phyloP scores from a whole-genome alignment of 2,329 filamentous ascomycete genomes.

The Rhinocladiella similis region DNA sequence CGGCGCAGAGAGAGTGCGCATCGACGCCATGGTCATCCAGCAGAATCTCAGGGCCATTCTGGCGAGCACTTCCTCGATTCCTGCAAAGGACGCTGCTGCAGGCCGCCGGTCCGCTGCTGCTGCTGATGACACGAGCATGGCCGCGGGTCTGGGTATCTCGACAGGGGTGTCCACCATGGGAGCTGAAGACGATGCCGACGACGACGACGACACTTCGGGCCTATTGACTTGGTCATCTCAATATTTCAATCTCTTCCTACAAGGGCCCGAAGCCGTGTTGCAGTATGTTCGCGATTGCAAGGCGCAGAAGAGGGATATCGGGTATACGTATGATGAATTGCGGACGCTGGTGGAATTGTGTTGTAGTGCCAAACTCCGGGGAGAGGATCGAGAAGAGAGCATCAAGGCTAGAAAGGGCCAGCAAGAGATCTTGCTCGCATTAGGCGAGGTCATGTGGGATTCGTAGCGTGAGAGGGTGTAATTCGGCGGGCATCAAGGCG shows the following conservation, averaged over 20 bases:
- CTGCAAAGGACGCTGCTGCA: conserved; percentile 14
- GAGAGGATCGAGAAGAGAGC: conserved; percentile 47
- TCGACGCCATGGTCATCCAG: conserved; percentile 92
- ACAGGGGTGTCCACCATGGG: conserved; percentile 8
- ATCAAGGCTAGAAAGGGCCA: conserved; percentile 48
- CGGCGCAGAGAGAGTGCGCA: conserved; percentile 82
- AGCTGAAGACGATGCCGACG: conserved; percentile 12
- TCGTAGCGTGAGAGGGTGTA: no score
- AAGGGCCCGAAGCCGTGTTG: conserved; percentile 46
- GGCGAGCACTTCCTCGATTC: conserved; percentile 28
- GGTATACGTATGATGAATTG: conserved; percentile 48
- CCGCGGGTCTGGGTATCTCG: conserved; percentile 22
- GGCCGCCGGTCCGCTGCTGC: conserved; percentile 8
- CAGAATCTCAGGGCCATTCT: conserved; percentile 94
- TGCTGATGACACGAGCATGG: conserved; percentile 1
- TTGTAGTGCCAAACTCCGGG: conserved; percentile 46
- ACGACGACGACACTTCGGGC: conserved; percentile 36
- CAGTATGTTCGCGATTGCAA: conserved; percentile 48
- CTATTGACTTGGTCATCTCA: conserved; percentile 46
- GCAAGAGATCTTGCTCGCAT: conserved; percentile 43
- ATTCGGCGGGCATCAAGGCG: not conserved
- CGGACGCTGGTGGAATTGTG: conserved; percentile 47
- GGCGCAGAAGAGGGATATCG: conserved; percentile 35
- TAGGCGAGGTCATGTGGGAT: conserved; percentile 53
- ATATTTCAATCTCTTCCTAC: conserved; percentile 50